Conservation (phyloP, 2,329 filamentous ascomycete genomes). For the Orbilia brochopaga region DNA sequence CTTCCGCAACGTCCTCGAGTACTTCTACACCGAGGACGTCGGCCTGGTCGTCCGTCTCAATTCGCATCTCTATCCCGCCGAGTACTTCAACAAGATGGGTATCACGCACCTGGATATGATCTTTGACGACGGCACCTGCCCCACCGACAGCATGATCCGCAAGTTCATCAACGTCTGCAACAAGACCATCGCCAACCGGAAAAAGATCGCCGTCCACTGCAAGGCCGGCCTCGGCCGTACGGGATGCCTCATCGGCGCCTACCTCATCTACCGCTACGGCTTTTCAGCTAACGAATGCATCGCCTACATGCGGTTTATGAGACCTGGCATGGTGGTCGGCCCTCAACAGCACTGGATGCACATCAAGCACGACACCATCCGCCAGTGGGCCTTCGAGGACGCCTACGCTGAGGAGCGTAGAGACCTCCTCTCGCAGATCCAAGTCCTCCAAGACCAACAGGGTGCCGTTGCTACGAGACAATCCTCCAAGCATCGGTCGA, state of each 20-base stretch:
- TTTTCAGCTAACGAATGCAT: slow-evolving; percentile 98
- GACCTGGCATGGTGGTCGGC: slow-evolving; percentile 97
- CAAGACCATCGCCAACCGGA: slow-evolving; percentile 87
- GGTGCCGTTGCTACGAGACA: slow-evolving; percentile 62
- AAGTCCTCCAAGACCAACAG: slow-evolving; percentile 56
- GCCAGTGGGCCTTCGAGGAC: slow-evolving; percentile 94
- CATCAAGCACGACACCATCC: slow-evolving; percentile 92
- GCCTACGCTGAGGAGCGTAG: slow-evolving; percentile 66
- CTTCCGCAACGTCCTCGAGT: slow-evolving; percentile 93
- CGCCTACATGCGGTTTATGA: slow-evolving; percentile 98
- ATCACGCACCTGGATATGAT: slow-evolving; percentile 99
- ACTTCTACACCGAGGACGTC: slow-evolving; percentile 86
- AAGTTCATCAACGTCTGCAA: slow-evolving; percentile 95
- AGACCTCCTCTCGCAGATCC: slow-evolving; percentile 75
- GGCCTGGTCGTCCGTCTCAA: slow-evolving; percentile 94
- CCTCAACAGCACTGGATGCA: slow-evolving; percentile 99
- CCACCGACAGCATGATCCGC: slow-evolving; percentile 82
- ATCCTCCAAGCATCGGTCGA: slow-evolving; percentile 57
- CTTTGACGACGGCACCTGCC: slow-evolving; percentile 97
- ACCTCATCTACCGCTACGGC: slow-evolving; percentile 94
- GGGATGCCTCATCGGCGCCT: slow-evolving; percentile 94
- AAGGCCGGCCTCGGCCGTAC: slow-evolving; percentile 96
- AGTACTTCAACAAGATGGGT: slow-evolving; percentile 94
- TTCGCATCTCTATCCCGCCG: slow-evolving; percentile 91
- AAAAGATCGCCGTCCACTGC: slow-evolving; percentile 96